Base-by-base conservation (phyloP, 441 rosid genomes). In the Manihot esculenta region DNA sequence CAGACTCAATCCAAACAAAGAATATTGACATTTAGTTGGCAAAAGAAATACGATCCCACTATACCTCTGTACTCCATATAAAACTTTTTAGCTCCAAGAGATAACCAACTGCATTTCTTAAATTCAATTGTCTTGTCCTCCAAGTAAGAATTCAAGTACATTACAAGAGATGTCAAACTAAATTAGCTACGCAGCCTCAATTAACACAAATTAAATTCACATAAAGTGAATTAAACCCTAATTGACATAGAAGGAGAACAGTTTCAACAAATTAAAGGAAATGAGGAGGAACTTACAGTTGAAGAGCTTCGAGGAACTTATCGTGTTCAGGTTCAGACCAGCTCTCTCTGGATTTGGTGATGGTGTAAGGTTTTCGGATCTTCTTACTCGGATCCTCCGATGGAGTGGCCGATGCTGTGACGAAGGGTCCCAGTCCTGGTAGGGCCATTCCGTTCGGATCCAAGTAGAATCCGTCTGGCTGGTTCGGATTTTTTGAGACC, bases 261-360 rank as follows among this genome's bases (percentile, higher is more conserved):
- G 1, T 53, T 18, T 45, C 13, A 45, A 24, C 1, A 67, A 61
- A 69, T 35, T 68, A 0, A 10, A 33, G 35, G 38, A 81, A 80
- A 78, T 77, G 81, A 73, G 1, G 24, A 79, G 88, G 62, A 73
- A 75, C 72, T 84, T 81, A 92, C 99, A 94, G 81, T 53, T 90
- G 95, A 45, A 94, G 93, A 74, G 97, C 97, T 90, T 94, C 99
- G 59, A 94, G 84, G 72, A 92, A 94, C 81, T 87, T 88, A 78
- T 94, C 99, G 79, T 92, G 99, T 70, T 92, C 99, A 67, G 88
- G 94, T 63, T 94, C 97, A 0, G 94, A 89, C 99, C 99, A 92
- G 82, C 84, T 94, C 91, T 94, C 97, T 70, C 99, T 87, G 72
- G 97, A 90, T 80, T 94, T 94, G 45, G 95, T 92, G 58, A 92